Percentiles rank a stretch among this genome's conserved stretches.
These are phyloP conservation scores for Trifolium fragiferum DNA, from an alignment of 306 rosid species.

Conservation along the genomic window DNA sequence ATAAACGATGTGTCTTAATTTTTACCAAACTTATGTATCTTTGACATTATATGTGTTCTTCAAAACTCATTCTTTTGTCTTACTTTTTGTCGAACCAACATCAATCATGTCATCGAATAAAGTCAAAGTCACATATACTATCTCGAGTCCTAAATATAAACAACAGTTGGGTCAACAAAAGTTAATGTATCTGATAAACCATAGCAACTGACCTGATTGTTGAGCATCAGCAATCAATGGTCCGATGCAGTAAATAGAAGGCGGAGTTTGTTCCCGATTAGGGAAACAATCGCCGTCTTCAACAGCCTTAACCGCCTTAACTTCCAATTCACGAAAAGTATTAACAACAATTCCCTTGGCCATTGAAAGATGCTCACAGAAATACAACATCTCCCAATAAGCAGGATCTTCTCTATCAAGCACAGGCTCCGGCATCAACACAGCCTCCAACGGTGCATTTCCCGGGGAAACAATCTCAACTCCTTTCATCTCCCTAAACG, in stretches of 20 bases:
- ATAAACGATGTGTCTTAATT: no score
- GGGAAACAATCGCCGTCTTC: conserved; percentile 35
- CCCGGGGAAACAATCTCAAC: conserved; percentile 39
- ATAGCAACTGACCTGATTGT: conserved; percentile 11
- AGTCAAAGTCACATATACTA: no score
- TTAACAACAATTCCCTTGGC: conserved; percentile 41
- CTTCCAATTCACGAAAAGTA: conserved; percentile 37
- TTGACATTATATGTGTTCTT: neutral
- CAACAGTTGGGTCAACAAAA: no score
- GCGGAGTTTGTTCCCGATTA: neutral
- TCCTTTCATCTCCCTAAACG: conserved; percentile 33
- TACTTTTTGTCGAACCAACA: no score
- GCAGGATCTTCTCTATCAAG: conserved; percentile 34
- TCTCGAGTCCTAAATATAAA: no score
- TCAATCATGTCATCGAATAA: no score
- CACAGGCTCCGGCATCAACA: conserved; percentile 26
- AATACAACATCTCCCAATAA: conserved; percentile 35
- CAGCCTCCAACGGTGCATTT: conserved; percentile 14
- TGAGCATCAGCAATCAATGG: conserved; percentile 40
- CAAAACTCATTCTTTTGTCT: no score
- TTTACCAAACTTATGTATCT: no score
- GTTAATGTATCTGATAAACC: no score
- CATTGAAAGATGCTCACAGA: neutral
- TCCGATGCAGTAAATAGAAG: conserved; percentile 37
- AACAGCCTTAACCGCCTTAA: conserved; percentile 25